A percentile compares a stretch with the other conserved stretches of the same genome.
These are phyloP conservation scores for Picochlorum sp. DNA, from an alignment of 139 green algal species.

Conservation along the genomic window DNA sequence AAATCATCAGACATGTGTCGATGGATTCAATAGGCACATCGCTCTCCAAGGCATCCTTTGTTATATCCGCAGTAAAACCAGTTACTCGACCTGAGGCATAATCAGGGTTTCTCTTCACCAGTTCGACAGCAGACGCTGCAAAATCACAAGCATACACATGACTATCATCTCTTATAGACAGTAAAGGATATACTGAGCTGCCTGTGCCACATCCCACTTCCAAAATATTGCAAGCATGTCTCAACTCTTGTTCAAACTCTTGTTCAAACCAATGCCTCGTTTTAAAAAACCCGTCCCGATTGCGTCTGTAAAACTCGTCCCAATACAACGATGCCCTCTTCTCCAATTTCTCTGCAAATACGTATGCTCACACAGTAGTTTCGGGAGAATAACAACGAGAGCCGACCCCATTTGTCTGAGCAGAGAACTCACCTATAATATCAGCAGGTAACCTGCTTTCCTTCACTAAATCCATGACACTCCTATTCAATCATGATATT, in stretches of 20 bases:
- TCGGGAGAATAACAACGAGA: no score
- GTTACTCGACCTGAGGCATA: slow-evolving; percentile 27
- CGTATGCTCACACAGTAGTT: no score
- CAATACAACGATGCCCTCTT: slow-evolving; percentile 53
- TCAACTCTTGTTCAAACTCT: slow-evolving; percentile 50
- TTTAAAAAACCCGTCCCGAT: slow-evolving; percentile 77
- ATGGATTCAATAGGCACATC: slow-evolving; percentile 23
- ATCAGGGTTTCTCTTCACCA: slow-evolving; percentile 45
- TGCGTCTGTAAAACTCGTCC: slow-evolving; percentile 74
- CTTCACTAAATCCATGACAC: background rate
- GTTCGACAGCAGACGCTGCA: slow-evolving; percentile 56
- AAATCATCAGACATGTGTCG: slow-evolving; percentile 65
- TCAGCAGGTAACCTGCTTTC: background rate
- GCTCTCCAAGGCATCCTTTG: slow-evolving; percentile 21
- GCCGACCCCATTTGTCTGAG: background rate
- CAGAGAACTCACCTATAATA: background rate
- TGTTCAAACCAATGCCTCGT: slow-evolving; percentile 73
- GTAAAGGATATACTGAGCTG: slow-evolving; percentile 84
- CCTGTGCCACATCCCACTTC: slow-evolving; percentile 88
- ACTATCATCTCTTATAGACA: slow-evolving; percentile 53
- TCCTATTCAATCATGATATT: background rate
- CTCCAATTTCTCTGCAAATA: slow-evolving; percentile 49
- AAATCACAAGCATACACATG: slow-evolving; percentile 85
- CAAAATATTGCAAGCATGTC: slow-evolving; percentile 23
- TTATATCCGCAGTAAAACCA: slow-evolving; percentile 80